Evolutionary conservation across 2,329 filamentous ascomycete genomes (phyloP), one percentile per base, ranked within the genome.

Genomic region (Aureobasidium sp.): DNA sequence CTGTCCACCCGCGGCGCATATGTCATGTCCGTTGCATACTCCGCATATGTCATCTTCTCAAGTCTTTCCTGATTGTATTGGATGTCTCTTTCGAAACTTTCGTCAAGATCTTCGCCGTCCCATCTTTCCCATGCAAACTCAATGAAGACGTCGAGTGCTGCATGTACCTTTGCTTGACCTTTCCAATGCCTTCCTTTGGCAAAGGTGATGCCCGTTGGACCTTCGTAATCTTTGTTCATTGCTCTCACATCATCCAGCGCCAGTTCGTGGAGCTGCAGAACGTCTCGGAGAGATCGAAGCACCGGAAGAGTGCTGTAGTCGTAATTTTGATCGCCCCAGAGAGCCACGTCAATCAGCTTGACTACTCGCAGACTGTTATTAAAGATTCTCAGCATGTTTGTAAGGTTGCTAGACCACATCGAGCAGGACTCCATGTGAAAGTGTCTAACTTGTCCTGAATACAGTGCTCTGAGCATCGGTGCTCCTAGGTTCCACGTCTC

Each of bases 21-120:
- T n/a, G n/a, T n/a, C 16, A n/a, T 21, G 5, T n/a, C 2, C 1
- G 5, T 0, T 6, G 3, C 4, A n/a, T 32, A 8, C 2, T 21
- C 12, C 27, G 17, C 16, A 12, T 44, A 44, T 2, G 14, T 17
- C 16, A 21, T 19, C 11, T 11, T n/a, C 39, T 14, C 11, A 5
- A 14, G 30, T n/a, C 7, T 7, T 4, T 6, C 3, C 17, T 44
- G 17, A 1, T 7, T 2, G 12, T n/a, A 1, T 8, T 6, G 3
- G 17, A 44, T n/a, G 10, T 8, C 2, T 19, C 32, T n/a, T 6
- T 44, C 27, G 17, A 8, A 22, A 11, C 3, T 8, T 16, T 32
- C 41, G 6, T 44, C 16, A 1, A 21, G 2, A n/a, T 32, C 12
- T 2, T 30, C 24, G 10, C 1, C 10, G 6, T 32, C 41, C 27